Evolutionary conservation across 148 eudicot genomes (phyloP), one percentile per base, ranked within the genome.

Genomic region (Persicaria tinctoria): DNA sequence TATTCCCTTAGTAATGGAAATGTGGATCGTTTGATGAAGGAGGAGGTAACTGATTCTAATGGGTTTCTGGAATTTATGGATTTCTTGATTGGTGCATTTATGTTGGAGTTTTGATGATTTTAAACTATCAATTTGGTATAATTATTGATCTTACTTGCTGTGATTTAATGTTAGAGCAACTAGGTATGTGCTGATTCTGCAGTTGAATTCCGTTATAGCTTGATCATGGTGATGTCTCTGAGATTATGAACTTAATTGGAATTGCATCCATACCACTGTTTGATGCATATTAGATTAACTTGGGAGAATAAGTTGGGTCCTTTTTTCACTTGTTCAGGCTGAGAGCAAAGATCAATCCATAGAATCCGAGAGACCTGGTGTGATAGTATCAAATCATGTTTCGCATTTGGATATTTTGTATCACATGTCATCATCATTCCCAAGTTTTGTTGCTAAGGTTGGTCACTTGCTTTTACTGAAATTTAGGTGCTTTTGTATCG

Each of bases 361-460:
- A 76, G 92, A 84, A 49, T 74, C 76, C 66, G 89, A 81, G 79
- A 84, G 88, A 71, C 86, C 96, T 79, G 98, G 93, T 74, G 98
- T 83, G 72, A 86, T 95, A 56, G 75, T 95, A 80, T 95, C 98
- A 68, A 95, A 95, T 76, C 98, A 95, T 71, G 83, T 95, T 59
- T 95, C 98, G 5, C 84, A 95, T 80, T 50, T 95, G 84, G 98
- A 95, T 84, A 95, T 95, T 57, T 84, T 95, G 70, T 95, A 90
- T 81, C 93, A 95, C 75, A 90, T 89, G 96, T 90, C 96, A 73
- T 84, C 89, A 82, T 90, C 92, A 12, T 95, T 92, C 72, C 93
- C 98, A 62, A 95, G 98, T 79, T 95, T 95, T 85, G 98, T 95
- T 78, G 98, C 98, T 23, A 95, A 95, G 98, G 98, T 95, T 66